phyloP scores from a whole-genome alignment of 768 basidiomycete genomes.

The Porphyrellus cyaneotinctus region DNA sequence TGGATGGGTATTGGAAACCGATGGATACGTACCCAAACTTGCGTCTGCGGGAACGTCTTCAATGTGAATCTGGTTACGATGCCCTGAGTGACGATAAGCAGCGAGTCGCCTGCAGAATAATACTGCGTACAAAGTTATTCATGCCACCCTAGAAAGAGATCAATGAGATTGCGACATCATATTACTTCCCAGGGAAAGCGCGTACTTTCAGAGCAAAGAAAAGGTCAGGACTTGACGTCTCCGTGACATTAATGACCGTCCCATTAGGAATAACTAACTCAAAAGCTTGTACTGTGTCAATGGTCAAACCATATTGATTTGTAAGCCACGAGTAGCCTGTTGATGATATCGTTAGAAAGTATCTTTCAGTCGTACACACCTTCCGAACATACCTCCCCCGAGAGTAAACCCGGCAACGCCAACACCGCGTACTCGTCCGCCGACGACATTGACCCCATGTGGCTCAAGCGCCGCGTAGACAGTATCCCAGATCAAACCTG shows the following conservation, averaged over 20 bases:
- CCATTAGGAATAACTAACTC: slow-evolving; percentile 53
- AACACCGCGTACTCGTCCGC: slow-evolving; percentile 50
- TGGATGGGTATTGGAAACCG: neutral
- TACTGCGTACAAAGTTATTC: slow-evolving; percentile 50
- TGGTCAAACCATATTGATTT: slow-evolving; percentile 56
- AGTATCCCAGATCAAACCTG: slow-evolving; percentile 58
- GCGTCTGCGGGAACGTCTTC: slow-evolving; percentile 48
- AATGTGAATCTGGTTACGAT: slow-evolving; percentile 58
- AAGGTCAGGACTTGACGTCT: slow-evolving; percentile 25
- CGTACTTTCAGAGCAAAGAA: slow-evolving; percentile 45
- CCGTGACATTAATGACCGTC: slow-evolving; percentile 34
- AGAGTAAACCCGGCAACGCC: slow-evolving; percentile 57
- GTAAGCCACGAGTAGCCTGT: slow-evolving; percentile 42
- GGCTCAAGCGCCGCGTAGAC: slow-evolving; percentile 51
- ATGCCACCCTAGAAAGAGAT: slow-evolving; percentile 44
- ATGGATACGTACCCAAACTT: slow-evolving; percentile 51
- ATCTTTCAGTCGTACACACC: neutral
- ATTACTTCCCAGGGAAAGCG: neutral
- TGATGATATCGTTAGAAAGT: neutral
- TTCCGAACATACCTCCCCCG: slow-evolving; percentile 43
- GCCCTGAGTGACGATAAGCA: slow-evolving; percentile 33
- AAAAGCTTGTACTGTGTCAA: slow-evolving; percentile 51
- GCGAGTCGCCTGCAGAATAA: neutral
- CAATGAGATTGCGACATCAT: neutral
- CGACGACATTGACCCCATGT: slow-evolving; percentile 50